Conservation (phyloP, 441 rosid genomes). For the Aquilaria agallochum region DNA sequence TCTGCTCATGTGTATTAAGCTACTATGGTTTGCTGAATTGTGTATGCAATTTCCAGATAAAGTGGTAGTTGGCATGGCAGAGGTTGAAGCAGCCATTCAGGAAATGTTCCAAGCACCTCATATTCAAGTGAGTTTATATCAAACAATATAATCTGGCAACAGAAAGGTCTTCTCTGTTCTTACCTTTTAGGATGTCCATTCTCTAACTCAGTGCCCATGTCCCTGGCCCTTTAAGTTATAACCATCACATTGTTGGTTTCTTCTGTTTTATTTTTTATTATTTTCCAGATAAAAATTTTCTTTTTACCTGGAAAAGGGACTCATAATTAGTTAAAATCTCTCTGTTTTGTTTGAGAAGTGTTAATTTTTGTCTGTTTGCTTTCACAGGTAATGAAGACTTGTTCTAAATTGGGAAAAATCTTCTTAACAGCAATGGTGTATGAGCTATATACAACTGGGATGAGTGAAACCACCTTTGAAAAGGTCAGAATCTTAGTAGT, state of each 20-base stretch:
- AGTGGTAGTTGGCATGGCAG: slow-evolving; percentile 65
- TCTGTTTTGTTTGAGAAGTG: background rate
- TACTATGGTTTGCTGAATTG: no score
- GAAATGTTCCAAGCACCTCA: slow-evolving; percentile 99
- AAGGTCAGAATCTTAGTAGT: slow-evolving; percentile 40
- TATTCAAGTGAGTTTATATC: slow-evolving; percentile 67
- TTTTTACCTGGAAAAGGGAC: background rate
- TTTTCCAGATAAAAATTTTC: no score
- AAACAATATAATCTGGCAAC: background rate
- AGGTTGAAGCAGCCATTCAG: slow-evolving; percentile 89
- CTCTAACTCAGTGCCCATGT: background rate
- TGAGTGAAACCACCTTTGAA: slow-evolving; percentile 85
- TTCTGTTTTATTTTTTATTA: background rate
- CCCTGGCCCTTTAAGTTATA: no score
- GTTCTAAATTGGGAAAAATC: slow-evolving; percentile 71
- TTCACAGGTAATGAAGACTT: slow-evolving; percentile 66
- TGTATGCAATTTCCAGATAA: slow-evolving; percentile 37
- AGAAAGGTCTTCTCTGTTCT: background rate
- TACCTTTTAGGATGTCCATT: background rate
- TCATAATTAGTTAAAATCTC: background rate
- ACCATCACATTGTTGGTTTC: slow-evolving; percentile 1
- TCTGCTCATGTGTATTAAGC: no score
- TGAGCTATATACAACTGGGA: slow-evolving; percentile 93
- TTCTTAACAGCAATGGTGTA: slow-evolving; percentile 92
- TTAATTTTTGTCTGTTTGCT: slow-evolving; percentile 13